Evolutionary conservation across 2,329 filamentous ascomycete genomes (phyloP).

Genomic region (Pestalotiopsis sp.): DNA sequence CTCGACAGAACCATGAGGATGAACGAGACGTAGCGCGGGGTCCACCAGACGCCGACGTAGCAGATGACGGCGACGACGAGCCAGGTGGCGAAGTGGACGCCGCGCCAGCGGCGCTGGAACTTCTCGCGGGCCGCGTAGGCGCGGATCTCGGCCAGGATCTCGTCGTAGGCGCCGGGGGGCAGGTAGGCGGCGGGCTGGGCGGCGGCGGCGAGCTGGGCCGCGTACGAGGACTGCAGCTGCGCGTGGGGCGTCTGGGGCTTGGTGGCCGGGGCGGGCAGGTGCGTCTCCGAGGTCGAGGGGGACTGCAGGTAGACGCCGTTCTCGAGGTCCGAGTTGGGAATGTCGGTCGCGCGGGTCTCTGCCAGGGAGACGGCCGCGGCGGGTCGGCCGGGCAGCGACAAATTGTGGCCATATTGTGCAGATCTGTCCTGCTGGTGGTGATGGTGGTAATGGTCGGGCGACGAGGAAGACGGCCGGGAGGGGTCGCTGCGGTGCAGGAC

Average conservation of each 20-base stretch:
- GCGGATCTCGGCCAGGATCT: conserved; percentile 72
- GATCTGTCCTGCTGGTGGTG: background rate
- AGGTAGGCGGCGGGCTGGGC: conserved; percentile 34
- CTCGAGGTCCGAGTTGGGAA: conserved; percentile 24
- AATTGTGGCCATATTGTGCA: background rate
- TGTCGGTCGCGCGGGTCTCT: conserved; percentile 14
- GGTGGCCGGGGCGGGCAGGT: conserved; percentile 21
- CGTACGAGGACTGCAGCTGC: conserved; percentile 34
- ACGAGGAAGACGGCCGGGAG: background rate
- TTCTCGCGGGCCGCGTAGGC: conserved; percentile 73
- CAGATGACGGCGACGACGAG: conserved; percentile 72
- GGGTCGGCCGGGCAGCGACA: conserved; percentile 16
- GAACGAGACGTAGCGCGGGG: conserved; percentile 75
- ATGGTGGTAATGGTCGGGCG: background rate
- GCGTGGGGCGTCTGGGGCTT: conserved; percentile 20
- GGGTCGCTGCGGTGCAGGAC: conserved; percentile 40
- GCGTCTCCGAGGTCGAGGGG: conserved; percentile 33
- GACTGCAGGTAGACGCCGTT: conserved; percentile 43
- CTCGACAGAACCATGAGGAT: conserved; percentile 78
- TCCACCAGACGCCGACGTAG: conserved; percentile 85
- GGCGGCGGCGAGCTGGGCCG: conserved; percentile 27
- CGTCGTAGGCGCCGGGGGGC: conserved; percentile 61
- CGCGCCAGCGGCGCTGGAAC: conserved; percentile 70
- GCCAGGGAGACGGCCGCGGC: conserved; percentile 23
- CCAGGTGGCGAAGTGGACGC: conserved; percentile 73